A percentile compares a stretch with the other conserved stretches of the same genome.
Evolutionary conservation across 2,329 filamentous ascomycete genomes (phyloP).

Genomic region (Ceratocystis eucalypticola): DNA sequence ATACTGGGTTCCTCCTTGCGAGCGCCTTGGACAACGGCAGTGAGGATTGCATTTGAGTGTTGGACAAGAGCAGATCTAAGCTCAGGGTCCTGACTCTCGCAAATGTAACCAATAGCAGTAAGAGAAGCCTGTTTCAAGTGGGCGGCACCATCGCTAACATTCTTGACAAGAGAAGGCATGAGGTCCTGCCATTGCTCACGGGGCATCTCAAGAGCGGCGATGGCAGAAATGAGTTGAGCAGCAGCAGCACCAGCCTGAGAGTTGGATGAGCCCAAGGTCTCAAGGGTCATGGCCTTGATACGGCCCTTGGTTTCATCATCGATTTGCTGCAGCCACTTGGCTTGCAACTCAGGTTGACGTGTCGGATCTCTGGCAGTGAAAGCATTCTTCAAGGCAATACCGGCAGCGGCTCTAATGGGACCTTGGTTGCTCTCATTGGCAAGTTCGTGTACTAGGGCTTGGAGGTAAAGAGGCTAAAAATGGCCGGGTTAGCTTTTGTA

Average conservation of each 20-base stretch:
- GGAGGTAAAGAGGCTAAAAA: slow-evolving; percentile 71
- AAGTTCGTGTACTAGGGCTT: slow-evolving; percentile 83
- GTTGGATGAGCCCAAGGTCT: slow-evolving; percentile 70
- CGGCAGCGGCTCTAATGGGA: slow-evolving; percentile 82
- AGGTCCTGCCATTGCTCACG: slow-evolving; percentile 87
- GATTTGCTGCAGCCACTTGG: slow-evolving; percentile 80
- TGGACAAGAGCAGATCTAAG: slow-evolving; percentile 65
- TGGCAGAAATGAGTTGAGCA: slow-evolving; percentile 88
- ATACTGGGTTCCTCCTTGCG: slow-evolving; percentile 87
- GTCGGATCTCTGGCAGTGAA: slow-evolving; percentile 86
- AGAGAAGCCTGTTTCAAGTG: slow-evolving; percentile 89
- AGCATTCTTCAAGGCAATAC: slow-evolving; percentile 94
- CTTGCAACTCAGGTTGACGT: slow-evolving; percentile 78
- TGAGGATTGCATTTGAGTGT: slow-evolving; percentile 95
- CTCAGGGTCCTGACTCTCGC: slow-evolving; percentile 84
- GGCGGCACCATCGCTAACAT: slow-evolving; percentile 74
- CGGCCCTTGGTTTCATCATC: slow-evolving; percentile 68
- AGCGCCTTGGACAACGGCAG: slow-evolving; percentile 91
- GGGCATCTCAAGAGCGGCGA: slow-evolving; percentile 88
- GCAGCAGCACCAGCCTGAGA: slow-evolving; percentile 74
- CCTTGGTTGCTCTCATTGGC: slow-evolving; percentile 76
- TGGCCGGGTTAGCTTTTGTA: slow-evolving; percentile 2
- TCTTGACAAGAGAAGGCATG: slow-evolving; percentile 78
- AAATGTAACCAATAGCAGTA: slow-evolving; percentile 95
- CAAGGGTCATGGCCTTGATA: slow-evolving; percentile 81